Percentiles rank a stretch among this genome's conserved stretches.
Conservation (phyloP, 2,329 filamentous ascomycete species). For the Fusarium solani-melongenae region DNA sequence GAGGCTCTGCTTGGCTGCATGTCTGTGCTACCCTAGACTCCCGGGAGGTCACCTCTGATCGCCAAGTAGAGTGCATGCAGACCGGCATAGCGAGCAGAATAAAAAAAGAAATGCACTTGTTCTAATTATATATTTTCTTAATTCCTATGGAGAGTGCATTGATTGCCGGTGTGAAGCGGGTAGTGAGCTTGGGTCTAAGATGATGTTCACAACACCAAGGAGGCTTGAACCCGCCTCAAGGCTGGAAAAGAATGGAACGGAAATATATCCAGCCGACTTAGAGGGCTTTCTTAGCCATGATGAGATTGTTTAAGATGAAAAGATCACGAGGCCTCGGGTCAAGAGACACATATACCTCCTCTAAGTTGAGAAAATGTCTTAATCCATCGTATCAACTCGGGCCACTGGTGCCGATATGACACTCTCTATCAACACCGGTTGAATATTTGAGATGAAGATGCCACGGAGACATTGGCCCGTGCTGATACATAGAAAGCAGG, state of each 20-base stretch:
- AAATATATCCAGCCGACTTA: not conserved
- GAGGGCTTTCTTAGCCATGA: not conserved
- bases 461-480: not conserved
- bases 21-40: not conserved
- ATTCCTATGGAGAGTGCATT: not conserved
- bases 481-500: not conserved
- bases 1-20: not conserved
- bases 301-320: not conserved
- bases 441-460: not conserved
- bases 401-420: not conserved
- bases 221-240: no score
- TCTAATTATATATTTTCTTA: no score
- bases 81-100: not conserved
- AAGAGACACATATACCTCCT: not conserved
- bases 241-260: not conserved
- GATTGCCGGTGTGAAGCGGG: not conserved
- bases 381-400: not conserved
- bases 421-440: fast-evolving
- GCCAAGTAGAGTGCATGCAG: not conserved
- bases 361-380: not conserved
- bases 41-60: not conserved
- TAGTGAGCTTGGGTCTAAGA: not conserved
- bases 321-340: fast-evolving
- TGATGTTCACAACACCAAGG: not conserved
- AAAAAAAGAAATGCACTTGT: not conserved